Evolutionary conservation across 208 protist genomes (phyloP).

Genomic region (Leishmania braziliensis): DNA sequence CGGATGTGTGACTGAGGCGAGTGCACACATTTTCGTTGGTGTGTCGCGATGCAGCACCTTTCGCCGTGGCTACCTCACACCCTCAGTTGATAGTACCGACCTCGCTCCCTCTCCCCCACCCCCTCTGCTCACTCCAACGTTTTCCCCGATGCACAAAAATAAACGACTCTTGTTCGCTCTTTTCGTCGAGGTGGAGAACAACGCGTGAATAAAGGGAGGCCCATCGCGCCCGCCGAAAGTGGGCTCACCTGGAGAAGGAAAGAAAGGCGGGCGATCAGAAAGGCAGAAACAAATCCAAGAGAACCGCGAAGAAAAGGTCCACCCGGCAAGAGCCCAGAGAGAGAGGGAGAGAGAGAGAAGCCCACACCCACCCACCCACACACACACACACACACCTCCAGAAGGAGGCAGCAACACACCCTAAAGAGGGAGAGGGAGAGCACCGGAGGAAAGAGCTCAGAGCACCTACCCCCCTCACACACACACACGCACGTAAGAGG

Average conservation of each 20-base stretch:
- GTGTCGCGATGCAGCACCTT: not conserved
- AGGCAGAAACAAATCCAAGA: not conserved
- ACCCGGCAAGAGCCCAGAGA: not conserved
- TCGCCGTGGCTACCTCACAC: too few relatives aligned
- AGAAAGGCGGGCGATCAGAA: not conserved
- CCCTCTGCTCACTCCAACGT: not conserved
- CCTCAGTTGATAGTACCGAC: not conserved
- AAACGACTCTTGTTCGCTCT: not conserved
- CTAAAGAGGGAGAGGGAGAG: not conserved
- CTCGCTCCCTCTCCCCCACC: not conserved
- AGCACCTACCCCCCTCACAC: not conserved
- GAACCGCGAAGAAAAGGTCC: constrained; percentile 12
- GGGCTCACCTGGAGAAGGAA: not conserved
- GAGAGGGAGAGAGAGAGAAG: too few relatives aligned
- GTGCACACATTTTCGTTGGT: not conserved
- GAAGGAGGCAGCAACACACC: not conserved
- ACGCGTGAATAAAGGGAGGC: not conserved
- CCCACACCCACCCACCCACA: too few relatives aligned
- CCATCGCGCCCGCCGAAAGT: too few relatives aligned
- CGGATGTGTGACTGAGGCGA: not conserved
- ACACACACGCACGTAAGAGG: not conserved
- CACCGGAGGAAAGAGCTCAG: not conserved
- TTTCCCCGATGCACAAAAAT: not conserved
- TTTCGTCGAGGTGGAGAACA: not conserved
- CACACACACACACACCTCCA: not conserved